Evolutionary conservation across 208 protist genomes (phyloP).

Genomic region (Leishmania braziliensis): DNA sequence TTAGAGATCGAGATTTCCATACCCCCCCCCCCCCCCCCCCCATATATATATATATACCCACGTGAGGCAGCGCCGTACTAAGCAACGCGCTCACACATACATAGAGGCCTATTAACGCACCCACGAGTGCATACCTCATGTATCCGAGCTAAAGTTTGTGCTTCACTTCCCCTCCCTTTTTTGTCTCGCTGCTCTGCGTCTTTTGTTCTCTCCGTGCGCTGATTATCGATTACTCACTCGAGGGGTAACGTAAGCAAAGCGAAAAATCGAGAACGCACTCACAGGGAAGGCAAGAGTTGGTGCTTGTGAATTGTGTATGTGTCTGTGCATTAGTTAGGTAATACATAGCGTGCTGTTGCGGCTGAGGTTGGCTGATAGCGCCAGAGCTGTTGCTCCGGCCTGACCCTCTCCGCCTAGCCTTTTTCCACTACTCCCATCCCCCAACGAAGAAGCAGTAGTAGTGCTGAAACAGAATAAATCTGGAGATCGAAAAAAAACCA

Average conservation of each 20-base stretch:
- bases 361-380: neutral
- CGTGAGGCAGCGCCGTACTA: neutral
- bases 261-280: neutral
- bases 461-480: neutral
- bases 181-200: neutral
- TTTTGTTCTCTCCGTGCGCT: neutral
- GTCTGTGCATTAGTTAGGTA: neutral
- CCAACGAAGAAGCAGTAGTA: neutral
- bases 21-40: too few relatives aligned
- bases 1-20: neutral
- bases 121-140: too few relatives aligned
- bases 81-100: neutral
- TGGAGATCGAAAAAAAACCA: neutral
- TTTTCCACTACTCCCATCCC: neutral
- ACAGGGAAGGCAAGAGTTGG: neutral
- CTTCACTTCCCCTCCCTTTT: neutral
- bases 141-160: neutral
- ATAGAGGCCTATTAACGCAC: neutral
- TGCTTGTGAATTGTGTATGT: neutral
- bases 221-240: neutral
- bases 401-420: neutral
- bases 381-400: neutral
- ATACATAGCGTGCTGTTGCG: neutral
- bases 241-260: neutral
- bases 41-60: too few relatives aligned